Percentiles rank a stretch among this genome's conserved stretches.
Conservation (phyloP, 495 filamentous ascomycete species). For the Hypoxylon rickii region DNA sequence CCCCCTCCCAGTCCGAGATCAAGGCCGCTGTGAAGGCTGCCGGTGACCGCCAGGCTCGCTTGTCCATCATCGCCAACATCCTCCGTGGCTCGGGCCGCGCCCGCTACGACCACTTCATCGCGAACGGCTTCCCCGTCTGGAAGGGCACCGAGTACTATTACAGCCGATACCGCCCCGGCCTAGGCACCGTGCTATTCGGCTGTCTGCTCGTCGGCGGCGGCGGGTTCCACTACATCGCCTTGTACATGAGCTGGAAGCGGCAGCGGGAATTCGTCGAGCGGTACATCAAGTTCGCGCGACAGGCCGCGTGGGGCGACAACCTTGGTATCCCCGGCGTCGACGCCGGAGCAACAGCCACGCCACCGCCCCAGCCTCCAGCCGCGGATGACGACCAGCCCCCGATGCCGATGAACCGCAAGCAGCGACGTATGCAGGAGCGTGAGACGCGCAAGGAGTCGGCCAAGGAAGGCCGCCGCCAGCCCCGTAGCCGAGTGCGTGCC, state of each 20-base stretch:
- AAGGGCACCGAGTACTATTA: constrained; percentile 99
- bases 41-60: constrained; percentile 75
- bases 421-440: constrained; percentile 84
- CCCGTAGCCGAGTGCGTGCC: constrained; percentile 34
- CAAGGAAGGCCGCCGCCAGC: constrained; percentile 39
- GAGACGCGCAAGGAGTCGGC: constrained; percentile 70
- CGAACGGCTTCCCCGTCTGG: constrained; percentile 94
- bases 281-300: constrained; percentile 87
- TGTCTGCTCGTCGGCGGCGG: constrained; percentile 87
- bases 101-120: constrained; percentile 94
- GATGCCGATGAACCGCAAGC: constrained; percentile 76
- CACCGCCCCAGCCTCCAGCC: constrained; percentile 43
- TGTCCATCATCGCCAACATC: constrained; percentile 82
- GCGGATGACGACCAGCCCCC: constrained; percentile 55
- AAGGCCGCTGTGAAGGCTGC: constrained; percentile 75
- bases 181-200: constrained; percentile 80
- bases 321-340: constrained; percentile 70
- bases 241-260: constrained; percentile 83
- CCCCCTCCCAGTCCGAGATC: constrained; percentile 73
- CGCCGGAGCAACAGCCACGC: constrained; percentile 40
- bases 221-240: constrained; percentile 78
- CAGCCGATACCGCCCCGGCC: constrained; percentile 84
- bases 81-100: constrained; percentile 77
- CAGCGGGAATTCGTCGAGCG: constrained; percentile 87
- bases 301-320: constrained; percentile 87